Conservation (phyloP, 116 monocot genomes). For the Cymodocea nodosa region DNA sequence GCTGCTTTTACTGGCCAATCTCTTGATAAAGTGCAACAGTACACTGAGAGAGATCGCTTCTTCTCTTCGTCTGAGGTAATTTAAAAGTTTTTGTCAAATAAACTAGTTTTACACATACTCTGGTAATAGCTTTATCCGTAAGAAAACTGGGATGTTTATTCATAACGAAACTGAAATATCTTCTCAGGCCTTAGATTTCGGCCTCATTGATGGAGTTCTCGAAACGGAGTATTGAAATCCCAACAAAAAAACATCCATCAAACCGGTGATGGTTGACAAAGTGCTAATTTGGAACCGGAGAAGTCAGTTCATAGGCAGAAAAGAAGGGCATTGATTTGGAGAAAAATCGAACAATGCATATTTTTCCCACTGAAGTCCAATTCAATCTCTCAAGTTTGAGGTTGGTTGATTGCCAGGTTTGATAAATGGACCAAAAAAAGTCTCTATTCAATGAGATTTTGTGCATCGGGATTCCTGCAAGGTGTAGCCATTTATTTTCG, state of each 20-base stretch:
- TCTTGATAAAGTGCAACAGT: conserved; percentile 72
- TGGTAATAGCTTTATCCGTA: neutral
- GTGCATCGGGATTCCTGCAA: no score
- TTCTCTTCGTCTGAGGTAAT: conserved; percentile 76
- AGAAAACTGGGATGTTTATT: neutral
- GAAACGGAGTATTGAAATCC: conserved; percentile 66
- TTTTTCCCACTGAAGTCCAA: no score
- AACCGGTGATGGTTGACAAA: no score
- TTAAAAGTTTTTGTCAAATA: neutral
- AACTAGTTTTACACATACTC: neutral
- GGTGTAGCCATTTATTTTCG: no score
- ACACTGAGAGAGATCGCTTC: conserved; percentile 85
- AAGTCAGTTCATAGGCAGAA: no score
- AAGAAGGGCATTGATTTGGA: no score
- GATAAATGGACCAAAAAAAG: no score
- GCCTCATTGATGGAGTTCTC: conserved; percentile 74
- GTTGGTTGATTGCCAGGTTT: no score
- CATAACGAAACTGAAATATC: neutral
- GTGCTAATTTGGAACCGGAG: no score
- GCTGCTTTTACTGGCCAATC: conserved; percentile 83
- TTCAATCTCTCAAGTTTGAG: no score
- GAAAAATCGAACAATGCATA: no score
- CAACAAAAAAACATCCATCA: neutral
- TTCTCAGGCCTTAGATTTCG: conserved; percentile 74
- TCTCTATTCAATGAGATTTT: no score